Conservation (phyloP, 768 basidiomycete species). For the Tephrocybe sp. region DNA sequence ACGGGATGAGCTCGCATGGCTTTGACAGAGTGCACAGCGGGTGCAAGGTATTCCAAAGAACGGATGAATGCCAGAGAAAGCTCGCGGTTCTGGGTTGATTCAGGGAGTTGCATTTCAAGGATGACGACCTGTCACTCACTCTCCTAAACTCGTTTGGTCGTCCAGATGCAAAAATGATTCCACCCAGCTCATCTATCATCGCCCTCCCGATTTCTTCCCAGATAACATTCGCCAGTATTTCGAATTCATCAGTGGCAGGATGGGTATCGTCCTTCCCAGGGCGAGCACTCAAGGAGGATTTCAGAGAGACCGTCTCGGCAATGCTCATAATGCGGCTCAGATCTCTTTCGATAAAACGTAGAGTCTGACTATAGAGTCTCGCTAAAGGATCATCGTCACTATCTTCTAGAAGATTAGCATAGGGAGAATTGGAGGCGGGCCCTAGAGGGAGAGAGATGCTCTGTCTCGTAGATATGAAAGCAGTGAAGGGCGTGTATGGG, state of each 20-base stretch:
- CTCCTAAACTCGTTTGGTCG: slow-evolving; percentile 87
- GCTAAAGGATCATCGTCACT: slow-evolving; percentile 69
- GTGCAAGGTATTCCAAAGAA: slow-evolving; percentile 80
- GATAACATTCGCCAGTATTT: slow-evolving; percentile 85
- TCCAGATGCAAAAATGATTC: slow-evolving; percentile 86
- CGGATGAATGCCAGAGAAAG: slow-evolving; percentile 81
- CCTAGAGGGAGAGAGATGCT: slow-evolving; percentile 24
- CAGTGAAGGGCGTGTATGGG: slow-evolving; percentile 54
- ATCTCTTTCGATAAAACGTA: slow-evolving; percentile 80
- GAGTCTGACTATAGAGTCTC: slow-evolving; percentile 75
- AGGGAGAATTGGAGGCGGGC: slow-evolving; percentile 27
- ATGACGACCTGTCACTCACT: slow-evolving; percentile 42
- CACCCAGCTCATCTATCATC: slow-evolving; percentile 84
- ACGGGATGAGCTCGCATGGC: slow-evolving; percentile 72
- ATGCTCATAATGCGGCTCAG: slow-evolving; percentile 73
- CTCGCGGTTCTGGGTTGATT: slow-evolving; percentile 69
- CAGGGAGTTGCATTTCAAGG: background rate
- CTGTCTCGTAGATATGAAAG: slow-evolving; percentile 47
- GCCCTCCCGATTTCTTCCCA: slow-evolving; percentile 84
- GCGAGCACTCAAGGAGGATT: slow-evolving; percentile 31
- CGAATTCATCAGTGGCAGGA: slow-evolving; percentile 45
- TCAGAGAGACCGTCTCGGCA: slow-evolving; percentile 66
- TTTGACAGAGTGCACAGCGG: slow-evolving; percentile 68
- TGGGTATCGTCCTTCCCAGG: slow-evolving; percentile 16
- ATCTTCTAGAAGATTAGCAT: slow-evolving; percentile 62